These are phyloP conservation scores for Capniomyces stellatus DNA, from an alignment of 371 early-diverging fungal genomes.

Conservation along the genomic window DNA sequence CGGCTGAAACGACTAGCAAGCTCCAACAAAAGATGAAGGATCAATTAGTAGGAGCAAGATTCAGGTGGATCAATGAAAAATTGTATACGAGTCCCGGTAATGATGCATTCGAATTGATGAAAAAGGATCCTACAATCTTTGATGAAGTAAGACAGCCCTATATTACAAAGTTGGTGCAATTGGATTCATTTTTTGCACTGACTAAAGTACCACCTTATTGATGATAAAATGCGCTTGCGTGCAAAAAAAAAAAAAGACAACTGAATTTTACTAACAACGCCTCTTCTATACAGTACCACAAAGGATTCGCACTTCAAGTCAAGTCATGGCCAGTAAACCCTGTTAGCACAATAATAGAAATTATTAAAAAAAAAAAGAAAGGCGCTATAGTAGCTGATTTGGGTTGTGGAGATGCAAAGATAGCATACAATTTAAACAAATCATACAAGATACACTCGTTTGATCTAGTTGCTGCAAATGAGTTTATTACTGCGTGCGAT, in stretches of 20 bases:
- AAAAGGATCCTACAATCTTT: conserved; percentile 70
- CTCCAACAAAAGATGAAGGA: conserved; percentile 44
- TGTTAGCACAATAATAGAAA: conserved; percentile 63
- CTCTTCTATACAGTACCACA: conserved; percentile 65
- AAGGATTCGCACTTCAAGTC: conserved; percentile 89
- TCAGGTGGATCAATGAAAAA: conserved; percentile 89
- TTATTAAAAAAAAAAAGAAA: conserved; percentile 32
- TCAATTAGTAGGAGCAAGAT: conserved; percentile 68
- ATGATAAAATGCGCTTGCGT: too few species aligned
- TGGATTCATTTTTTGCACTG: not conserved
- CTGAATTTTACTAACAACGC: too few species aligned
- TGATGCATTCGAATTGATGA: conserved; percentile 56
- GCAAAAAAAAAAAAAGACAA: too few species aligned
- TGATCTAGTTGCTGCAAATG: conserved; percentile 77
- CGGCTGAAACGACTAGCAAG: conserved; percentile 2
- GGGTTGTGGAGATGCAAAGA: conserved; percentile 95
- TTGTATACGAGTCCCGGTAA: conserved; percentile 75
- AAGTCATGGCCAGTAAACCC: conserved; percentile 96
- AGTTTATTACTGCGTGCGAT: conserved; percentile 80
- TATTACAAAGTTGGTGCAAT: not conserved
- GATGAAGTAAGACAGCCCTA: conserved; percentile 43
- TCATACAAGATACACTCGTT: conserved; percentile 68
- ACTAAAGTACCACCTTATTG: not conserved
- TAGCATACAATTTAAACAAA: conserved; percentile 54
- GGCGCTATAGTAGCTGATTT: conserved; percentile 82